Evolutionary conservation across 2,329 filamentous ascomycete species (phyloP), one percentile per base, ranked within the genome.

Genomic region (Fonsecaea pedrosoi): DNA sequence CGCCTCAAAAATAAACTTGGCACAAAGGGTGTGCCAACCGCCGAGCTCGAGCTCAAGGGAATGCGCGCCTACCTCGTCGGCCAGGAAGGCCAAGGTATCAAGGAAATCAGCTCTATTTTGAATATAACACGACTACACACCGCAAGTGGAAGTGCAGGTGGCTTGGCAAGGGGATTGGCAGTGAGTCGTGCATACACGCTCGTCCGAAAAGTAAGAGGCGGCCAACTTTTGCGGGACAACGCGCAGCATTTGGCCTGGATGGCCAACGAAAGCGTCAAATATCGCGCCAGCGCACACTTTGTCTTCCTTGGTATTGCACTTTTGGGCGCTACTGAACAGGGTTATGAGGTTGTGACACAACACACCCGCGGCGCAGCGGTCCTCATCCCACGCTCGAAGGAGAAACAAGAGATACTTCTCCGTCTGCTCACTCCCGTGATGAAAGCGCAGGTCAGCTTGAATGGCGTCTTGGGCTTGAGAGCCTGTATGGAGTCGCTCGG

Each of bases 1-100:
- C 83, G 90, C 0, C 80, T 93, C 15, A 92, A 93, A 78, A 86
- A 86, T 75, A 93, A 92, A 73, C 82, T 91, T 2, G 90, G 90
- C 32, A 92, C 90, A 0, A 86, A 86, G 55, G 82, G 87, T 0
- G 80, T 93, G 0, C 90, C 90, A 0, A 92, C 90, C 0, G 90
- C 90, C 0, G 90, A 93, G 75, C 82, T 93, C 0, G 88, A 89
- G 67, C 81, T 91, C 2, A 80, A 83, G 15, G 83, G 81, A n/a
- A 86, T 87, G 82, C 84, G 88, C 1, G 88, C 81, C 3, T 88
- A 88, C 82, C 81, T 92, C 5, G 78, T 94, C 34, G 91, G 91
- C 5, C 78, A 83, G 3, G 84, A 90, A 69, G 90, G 90, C 1
- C 79, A 85, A 48, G 91, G 90, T 1, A 84, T 91, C 35, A 84